These are phyloP conservation scores for Cephalotrichum gorgonifer DNA, from an alignment of 2,329 filamentous ascomycete species.

Conservation along the genomic window DNA sequence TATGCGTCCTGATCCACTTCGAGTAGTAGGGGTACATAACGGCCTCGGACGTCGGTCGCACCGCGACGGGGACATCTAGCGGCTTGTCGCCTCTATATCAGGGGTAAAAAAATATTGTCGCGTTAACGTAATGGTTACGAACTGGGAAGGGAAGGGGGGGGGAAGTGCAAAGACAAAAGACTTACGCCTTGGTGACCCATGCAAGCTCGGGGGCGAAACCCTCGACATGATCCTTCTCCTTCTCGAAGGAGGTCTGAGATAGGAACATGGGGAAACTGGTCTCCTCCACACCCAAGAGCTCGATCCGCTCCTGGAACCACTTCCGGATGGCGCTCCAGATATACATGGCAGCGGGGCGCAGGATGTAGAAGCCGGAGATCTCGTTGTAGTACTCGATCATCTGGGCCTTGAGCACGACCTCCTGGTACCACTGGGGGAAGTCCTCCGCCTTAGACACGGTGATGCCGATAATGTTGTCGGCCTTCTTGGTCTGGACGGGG, in stretches of 20 bases:
- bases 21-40: constrained; percentile 96
- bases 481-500: constrained; percentile 46
- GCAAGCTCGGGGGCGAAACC: constrained; percentile 93
- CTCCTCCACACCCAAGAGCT: constrained; percentile 86
- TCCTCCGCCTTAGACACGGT: constrained; percentile 77
- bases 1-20: constrained; percentile 94
- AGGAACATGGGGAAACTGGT: constrained; percentile 96
- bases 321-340: constrained; percentile 57
- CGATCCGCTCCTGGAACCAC: constrained; percentile 66
- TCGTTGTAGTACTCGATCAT: constrained; percentile 94
- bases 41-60: constrained; percentile 59
- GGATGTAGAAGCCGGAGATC: constrained; percentile 94
- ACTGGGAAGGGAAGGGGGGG: neutral
- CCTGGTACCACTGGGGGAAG: constrained; percentile 93
- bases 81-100: constrained; percentile 69
- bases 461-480: constrained; percentile 72
- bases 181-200: constrained; percentile 76
- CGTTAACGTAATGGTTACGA: constrained; percentile 1
- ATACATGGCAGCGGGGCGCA: constrained; percentile 61
- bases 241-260: constrained; percentile 74
- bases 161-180: constrained; percentile 10
- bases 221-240: constrained; percentile 93
- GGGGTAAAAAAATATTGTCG: neutral
- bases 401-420: constrained; percentile 92
- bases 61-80: constrained; percentile 68